A percentile compares a stretch with the other conserved stretches of the same genome.
These are phyloP conservation scores for Teunomyces pallodes DNA, from an alignment of 805 yeast species.

Conservation along the genomic window DNA sequence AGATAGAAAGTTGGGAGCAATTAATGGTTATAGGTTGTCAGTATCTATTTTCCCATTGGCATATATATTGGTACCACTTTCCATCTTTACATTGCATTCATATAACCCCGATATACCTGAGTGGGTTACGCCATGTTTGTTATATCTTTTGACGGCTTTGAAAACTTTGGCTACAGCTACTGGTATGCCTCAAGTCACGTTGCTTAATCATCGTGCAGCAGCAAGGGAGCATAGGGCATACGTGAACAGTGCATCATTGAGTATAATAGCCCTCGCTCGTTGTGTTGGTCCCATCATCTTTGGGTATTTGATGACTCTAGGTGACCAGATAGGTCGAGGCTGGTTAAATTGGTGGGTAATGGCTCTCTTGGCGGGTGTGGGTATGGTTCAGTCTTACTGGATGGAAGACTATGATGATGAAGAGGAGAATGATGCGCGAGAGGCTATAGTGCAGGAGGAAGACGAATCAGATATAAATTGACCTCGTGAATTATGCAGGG, in stretches of 20 bases:
- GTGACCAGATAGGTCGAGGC: slow-evolving; percentile 22
- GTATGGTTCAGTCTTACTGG: slow-evolving; percentile 26
- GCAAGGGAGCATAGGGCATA: slow-evolving; percentile 33
- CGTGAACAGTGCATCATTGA: slow-evolving; percentile 32
- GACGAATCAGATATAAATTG: background rate
- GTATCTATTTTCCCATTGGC: slow-evolving; percentile 31
- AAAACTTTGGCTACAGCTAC: slow-evolving; percentile 33
- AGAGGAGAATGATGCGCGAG: background rate
- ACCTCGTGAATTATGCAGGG: background rate
- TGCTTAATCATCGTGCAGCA: slow-evolving; percentile 36
- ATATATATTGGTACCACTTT: slow-evolving; percentile 28
- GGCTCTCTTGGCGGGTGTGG: slow-evolving; percentile 25
- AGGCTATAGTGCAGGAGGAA: background rate
- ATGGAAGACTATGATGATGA: slow-evolving; percentile 29
- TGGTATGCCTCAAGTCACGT: slow-evolving; percentile 35
- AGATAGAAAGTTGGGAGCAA: slow-evolving; percentile 31
- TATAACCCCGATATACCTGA: slow-evolving; percentile 24
- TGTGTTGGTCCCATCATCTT: slow-evolving; percentile 32
- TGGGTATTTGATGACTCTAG: slow-evolving; percentile 34
- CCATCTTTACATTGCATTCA: slow-evolving; percentile 29
- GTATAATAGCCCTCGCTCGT: slow-evolving; percentile 32
- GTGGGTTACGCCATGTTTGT: slow-evolving; percentile 27
- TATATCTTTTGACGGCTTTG: slow-evolving; percentile 31
- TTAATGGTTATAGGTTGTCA: slow-evolving; percentile 30
- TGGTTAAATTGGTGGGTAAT: slow-evolving; percentile 38